These are phyloP conservation scores for Ochromonas danica DNA, from an alignment of 108 stramenopile species.

Conservation along the genomic window DNA sequence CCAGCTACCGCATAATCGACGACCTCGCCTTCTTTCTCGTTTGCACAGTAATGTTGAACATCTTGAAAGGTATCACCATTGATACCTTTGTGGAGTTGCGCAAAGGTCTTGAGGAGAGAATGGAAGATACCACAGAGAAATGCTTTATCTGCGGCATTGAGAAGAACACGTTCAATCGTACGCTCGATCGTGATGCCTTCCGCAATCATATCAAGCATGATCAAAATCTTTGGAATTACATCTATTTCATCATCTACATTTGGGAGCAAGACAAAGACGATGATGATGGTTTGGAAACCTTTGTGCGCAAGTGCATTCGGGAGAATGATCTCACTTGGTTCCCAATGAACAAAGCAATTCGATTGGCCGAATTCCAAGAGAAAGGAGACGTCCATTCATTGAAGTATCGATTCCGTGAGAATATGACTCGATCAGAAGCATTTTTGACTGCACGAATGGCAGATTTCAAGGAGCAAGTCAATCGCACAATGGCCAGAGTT, in stretches of 20 bases:
- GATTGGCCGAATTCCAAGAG: slow-evolving; percentile 11
- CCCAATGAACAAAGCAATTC: slow-evolving; percentile 36
- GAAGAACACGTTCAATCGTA: slow-evolving; percentile 30
- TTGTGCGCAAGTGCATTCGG: background rate
- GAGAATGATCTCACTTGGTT: slow-evolving; percentile 36
- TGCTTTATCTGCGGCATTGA: slow-evolving; percentile 36
- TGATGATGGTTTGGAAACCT: slow-evolving; percentile 28
- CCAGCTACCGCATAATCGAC: background rate
- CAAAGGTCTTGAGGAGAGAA: background rate
- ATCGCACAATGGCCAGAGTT: background rate
- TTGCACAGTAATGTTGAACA: background rate
- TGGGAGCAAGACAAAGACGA: slow-evolving; percentile 38
- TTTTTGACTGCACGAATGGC: background rate
- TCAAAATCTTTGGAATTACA: slow-evolving; percentile 34
- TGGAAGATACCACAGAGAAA: slow-evolving; percentile 25
- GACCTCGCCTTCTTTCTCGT: slow-evolving; percentile 21
- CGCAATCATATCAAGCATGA: background rate
- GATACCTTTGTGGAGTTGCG: slow-evolving; percentile 31
- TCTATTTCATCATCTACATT: slow-evolving; percentile 33
- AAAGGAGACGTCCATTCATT: background rate
- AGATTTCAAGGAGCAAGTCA: background rate
- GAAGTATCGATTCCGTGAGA: slow-evolving; percentile 13
- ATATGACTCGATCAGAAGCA: background rate
- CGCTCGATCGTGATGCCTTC: slow-evolving; percentile 19
- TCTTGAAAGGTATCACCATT: slow-evolving; percentile 30